Conservation (phyloP, 805 yeast species). For the Tetrapisispora nanseiensis region DNA sequence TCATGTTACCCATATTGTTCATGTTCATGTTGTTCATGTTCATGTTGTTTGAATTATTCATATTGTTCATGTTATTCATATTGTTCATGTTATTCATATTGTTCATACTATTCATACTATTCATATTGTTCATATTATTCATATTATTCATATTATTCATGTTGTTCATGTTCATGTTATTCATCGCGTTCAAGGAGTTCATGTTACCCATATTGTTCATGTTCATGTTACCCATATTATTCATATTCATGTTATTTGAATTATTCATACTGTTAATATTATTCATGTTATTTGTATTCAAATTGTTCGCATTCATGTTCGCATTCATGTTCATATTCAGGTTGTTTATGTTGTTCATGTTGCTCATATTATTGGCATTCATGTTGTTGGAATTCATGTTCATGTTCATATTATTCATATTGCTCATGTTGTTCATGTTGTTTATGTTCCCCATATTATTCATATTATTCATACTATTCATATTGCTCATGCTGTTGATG, state of each 20-base stretch:
- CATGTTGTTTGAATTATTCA: slow-evolving; percentile 2
- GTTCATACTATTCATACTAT: slow-evolving; percentile 1
- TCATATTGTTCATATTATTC: slow-evolving; percentile 1
- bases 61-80: slow-evolving; percentile 1
- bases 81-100: not conserved
- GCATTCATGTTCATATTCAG: not conserved
- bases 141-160: slow-evolving; percentile 1
- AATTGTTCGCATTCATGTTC: not conserved
- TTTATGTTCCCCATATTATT: not conserved
- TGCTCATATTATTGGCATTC: not conserved
- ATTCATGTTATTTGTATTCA: not conserved
- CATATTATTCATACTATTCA: too few relatives aligned
- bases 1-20: slow-evolving; percentile 1
- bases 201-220: not conserved
- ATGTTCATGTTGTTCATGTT: not conserved
- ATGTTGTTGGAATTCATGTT: not conserved
- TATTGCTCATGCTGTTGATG: too few relatives aligned
- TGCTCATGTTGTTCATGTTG: not conserved
- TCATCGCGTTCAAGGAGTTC: not conserved
- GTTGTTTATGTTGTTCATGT: not conserved
- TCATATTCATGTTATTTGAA: not conserved
- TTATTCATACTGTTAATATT: not conserved
- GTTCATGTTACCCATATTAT: not conserved
- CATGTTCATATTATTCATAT: not conserved
- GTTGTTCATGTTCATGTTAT: not conserved